phyloP scores from a whole-genome alignment of 2,329 filamentous ascomycete species.

The Fonsecaea pedrosoi region DNA sequence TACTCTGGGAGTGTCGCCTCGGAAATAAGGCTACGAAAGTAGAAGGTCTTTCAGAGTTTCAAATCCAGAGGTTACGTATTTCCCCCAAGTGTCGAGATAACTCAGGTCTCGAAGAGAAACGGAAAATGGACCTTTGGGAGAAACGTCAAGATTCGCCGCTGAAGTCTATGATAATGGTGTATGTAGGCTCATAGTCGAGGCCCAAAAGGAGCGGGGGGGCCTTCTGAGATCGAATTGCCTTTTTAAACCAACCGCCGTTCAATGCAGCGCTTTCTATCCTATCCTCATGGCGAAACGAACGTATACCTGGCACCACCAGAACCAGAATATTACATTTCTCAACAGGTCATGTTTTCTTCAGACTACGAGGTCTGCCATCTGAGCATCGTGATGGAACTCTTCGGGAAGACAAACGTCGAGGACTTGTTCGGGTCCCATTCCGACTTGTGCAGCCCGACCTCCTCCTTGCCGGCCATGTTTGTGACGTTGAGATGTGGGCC shows the following conservation, averaged over 20 bases:
- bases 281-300: neutral
- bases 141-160: too few relatives aligned
- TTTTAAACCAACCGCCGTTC: neutral
- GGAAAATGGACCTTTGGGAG: too few relatives aligned
- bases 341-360: neutral
- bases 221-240: neutral
- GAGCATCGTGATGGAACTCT: conserved; percentile 73
- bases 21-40: too few relatives aligned
- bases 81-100: too few relatives aligned
- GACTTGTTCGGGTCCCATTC: conserved; percentile 65
- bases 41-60: too few relatives aligned
- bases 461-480: conserved; percentile 68
- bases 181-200: too few relatives aligned
- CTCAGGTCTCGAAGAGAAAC: too few relatives aligned
- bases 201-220: too few relatives aligned
- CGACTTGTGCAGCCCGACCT: conserved; percentile 66
- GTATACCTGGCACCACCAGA: too few relatives aligned
- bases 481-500: conserved; percentile 62
- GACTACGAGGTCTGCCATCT: conserved; percentile 55
- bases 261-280: neutral
- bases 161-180: too few relatives aligned
- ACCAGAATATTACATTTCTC: neutral
- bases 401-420: conserved; percentile 67
- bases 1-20: too few relatives aligned
- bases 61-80: too few relatives aligned